These are phyloP conservation scores for Roridomyces roridus DNA, from an alignment of 768 basidiomycete genomes.

Conservation along the genomic window DNA sequence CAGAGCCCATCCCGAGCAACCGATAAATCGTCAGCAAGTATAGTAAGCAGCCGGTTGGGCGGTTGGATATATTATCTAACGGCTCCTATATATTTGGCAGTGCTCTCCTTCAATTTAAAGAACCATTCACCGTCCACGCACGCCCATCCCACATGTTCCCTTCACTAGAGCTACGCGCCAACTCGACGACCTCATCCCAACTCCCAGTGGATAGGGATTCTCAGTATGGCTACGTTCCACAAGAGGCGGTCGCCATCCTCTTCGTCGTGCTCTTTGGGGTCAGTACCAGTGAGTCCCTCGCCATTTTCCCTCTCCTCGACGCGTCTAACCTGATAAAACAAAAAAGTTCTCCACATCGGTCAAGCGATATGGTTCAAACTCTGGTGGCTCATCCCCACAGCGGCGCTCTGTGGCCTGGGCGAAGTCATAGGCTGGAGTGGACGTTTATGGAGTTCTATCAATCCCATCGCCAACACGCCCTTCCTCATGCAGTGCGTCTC, in stretches of 20 bases:
- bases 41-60: too few species aligned
- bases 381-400: constrained; percentile 49
- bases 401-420: constrained; percentile 37
- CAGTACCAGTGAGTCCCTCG: background rate
- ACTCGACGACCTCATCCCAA: too few species aligned
- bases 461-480: constrained; percentile 27
- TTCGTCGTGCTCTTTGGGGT: constrained; percentile 1
- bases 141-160: too few species aligned
- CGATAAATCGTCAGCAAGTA: too few species aligned
- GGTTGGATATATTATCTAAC: too few species aligned
- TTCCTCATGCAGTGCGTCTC: constrained; percentile 51
- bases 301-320: background rate
- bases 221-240: constrained; percentile 10
- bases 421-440: constrained; percentile 52
- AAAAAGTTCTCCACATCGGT: constrained; percentile 43
- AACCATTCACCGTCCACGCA: too few species aligned
- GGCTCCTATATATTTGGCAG: too few species aligned
- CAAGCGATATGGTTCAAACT: constrained; percentile 38
- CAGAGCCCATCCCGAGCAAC: too few species aligned
- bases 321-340: background rate
- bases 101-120: too few species aligned
- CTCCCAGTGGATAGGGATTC: too few species aligned
- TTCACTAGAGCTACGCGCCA: too few species aligned
- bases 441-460: constrained; percentile 39
- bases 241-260: background rate